These are phyloP conservation scores for Aspergillus phoenicis DNA, from an alignment of 2,329 filamentous ascomycete genomes.

Conservation along the genomic window DNA sequence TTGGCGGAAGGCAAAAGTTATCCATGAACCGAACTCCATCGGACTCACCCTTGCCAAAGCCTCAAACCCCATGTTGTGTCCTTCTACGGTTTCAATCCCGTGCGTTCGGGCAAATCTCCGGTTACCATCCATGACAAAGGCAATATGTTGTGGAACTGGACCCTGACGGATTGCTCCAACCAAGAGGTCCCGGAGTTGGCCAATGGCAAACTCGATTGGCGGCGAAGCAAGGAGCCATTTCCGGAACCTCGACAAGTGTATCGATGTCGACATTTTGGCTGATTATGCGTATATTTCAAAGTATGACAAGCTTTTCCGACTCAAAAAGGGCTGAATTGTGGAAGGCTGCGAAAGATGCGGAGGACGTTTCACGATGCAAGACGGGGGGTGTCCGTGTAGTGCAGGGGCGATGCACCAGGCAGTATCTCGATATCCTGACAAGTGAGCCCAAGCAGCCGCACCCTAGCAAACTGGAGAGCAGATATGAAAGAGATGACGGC, in stretches of 20 bases:
- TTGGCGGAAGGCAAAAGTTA: constrained; percentile 3
- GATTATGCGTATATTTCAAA: not conserved
- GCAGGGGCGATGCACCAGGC: not conserved
- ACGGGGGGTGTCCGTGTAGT: not conserved
- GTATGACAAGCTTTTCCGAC: constrained; percentile 5
- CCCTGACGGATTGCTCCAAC: constrained; percentile 89
- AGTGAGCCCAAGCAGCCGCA: not conserved
- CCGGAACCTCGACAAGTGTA: constrained; percentile 63
- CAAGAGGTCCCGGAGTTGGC: constrained; percentile 76
- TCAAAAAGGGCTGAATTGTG: not conserved
- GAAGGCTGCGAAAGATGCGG: not conserved
- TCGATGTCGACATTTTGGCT: constrained; percentile 49
- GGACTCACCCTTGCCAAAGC: constrained; percentile 76
- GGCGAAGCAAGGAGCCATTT: constrained; percentile 85
- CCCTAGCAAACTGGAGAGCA: not conserved
- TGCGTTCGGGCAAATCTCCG: constrained; percentile 85
- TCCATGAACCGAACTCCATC: not conserved
- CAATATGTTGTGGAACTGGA: constrained; percentile 89
- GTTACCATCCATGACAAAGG: constrained; percentile 99
- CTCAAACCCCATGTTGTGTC: constrained; percentile 94
- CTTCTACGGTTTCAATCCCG: constrained; percentile 94
- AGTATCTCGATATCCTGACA: not conserved
- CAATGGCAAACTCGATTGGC: constrained; percentile 85
- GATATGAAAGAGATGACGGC: not conserved
- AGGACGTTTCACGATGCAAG: not conserved